Base-by-base conservation (phyloP, 768 basidiomycete species). In the Rhizopogon vesiculosus region DNA sequence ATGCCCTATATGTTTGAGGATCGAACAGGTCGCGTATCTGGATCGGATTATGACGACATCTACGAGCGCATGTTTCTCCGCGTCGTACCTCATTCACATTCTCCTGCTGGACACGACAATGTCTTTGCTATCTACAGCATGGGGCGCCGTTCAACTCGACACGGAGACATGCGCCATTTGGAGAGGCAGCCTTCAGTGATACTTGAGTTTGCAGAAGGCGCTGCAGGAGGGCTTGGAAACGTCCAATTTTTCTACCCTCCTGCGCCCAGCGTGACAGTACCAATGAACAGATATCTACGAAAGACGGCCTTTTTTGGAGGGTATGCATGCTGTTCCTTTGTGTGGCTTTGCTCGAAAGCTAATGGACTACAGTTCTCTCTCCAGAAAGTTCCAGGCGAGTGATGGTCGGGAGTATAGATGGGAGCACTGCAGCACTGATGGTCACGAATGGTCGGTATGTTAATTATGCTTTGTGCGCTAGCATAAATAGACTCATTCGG, bases 361-460 rank as follows among this genome's bases (percentile, higher is more conserved):
- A 7, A 45, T 45, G 45, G 13, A 33, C 46, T 51, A 10, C 59
- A 89, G 88, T 50, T 86, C 88, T 8, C 69, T 88, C 58, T 80
- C 80, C 43, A 71, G 88, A 44, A 88, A 86, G 67, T 91, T 90
- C 59, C 72, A 68, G 45, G 87, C 78, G 15, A 83, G 83, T 41
- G 86, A 89, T 65, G 86, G 86, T 35, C 75, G 75, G 28, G 87
- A 89, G 62, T 89, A 89, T 61, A 76, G 76, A 65, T 91, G 88
- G 88, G 77, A 78, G 29, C 73, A 82, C 68, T 76, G 76, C 31
- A 73, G 72, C 41, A 67, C 77, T 31, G 74, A 76, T 7, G 83
- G 78, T 16, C 86, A 88, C 56, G 86, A 89, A 70, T 91, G 88
- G 88, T 76, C 87, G 65, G 88, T 90, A 67, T 66, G 88, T 78